phyloP scores from a whole-genome alignment of 352 stramenopile genomes.

The Pilasporangium apinafurcum region DNA sequence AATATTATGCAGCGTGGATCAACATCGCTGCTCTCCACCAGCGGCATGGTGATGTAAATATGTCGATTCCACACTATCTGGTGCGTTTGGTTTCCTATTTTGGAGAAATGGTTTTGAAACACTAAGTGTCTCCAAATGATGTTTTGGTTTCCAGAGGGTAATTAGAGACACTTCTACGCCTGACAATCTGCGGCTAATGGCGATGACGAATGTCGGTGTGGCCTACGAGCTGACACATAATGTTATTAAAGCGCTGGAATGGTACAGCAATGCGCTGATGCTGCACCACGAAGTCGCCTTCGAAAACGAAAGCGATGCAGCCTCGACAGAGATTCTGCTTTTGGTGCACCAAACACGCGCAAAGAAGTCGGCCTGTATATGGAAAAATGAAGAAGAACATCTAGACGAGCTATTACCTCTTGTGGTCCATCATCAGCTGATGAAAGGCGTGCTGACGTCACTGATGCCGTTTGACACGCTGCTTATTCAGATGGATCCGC shows the following conservation, averaged over 20 bases:
- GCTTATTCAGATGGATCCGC: constrained; percentile 24
- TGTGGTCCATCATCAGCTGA: constrained; percentile 18
- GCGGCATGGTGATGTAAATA: constrained; percentile 36
- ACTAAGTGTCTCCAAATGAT: too few relatives aligned
- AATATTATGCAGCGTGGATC: constrained; percentile 30
- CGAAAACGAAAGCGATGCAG: constrained; percentile 3
- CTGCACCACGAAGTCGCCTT: constrained; percentile 5
- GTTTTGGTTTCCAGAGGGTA: constrained; percentile 11
- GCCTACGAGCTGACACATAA: constrained; percentile 34
- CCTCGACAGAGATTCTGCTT: constrained; percentile 11
- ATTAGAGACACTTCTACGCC: not conserved
- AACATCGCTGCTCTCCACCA: constrained; percentile 71
- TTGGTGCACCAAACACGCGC: constrained; percentile 27
- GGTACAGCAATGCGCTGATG: constrained; percentile 16
- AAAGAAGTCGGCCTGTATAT: constrained; percentile 46
- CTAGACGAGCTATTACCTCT: constrained; percentile 24
- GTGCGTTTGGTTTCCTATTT: constrained; percentile 1
- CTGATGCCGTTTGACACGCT: constrained; percentile 77
- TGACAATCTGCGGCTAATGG: constrained; percentile 4
- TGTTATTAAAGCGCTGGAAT: constrained; percentile 18
- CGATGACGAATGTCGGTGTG: constrained; percentile 40
- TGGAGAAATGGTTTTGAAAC: too few relatives aligned
- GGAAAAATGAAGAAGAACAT: constrained; percentile 22
- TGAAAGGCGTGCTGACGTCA: constrained; percentile 5
- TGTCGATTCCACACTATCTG: constrained; percentile 47